phyloP scores from a whole-genome alignment of 306 rosid genomes.

The Quercus gilva region DNA sequence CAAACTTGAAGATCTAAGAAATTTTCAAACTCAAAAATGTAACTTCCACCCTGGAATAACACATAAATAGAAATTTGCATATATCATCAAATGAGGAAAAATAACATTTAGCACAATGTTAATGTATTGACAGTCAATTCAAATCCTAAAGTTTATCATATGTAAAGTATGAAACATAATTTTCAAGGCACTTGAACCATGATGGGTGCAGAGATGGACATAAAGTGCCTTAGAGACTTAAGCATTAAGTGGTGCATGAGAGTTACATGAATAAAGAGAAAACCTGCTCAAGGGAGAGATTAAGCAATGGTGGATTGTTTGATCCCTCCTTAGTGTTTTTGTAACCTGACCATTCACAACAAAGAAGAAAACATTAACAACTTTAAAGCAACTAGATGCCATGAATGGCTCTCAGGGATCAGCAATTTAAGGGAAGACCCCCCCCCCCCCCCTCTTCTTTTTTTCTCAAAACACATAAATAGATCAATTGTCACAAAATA shows the following conservation, averaged over 20 bases:
- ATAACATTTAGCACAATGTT: background rate
- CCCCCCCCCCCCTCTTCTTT: no score
- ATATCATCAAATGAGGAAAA: background rate
- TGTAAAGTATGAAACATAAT: background rate
- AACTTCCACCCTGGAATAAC: conserved; percentile 67
- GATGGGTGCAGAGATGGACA: background rate
- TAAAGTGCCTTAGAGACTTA: background rate
- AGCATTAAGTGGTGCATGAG: conserved; percentile 6
- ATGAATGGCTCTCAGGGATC: background rate
- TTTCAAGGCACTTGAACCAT: background rate
- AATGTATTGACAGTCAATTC: background rate
- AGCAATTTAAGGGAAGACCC: background rate
- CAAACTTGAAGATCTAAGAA: conserved; percentile 77
- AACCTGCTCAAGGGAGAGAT: conserved; percentile 71
- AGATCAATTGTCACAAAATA: background rate
- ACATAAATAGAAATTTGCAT: conserved; percentile 1
- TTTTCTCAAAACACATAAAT: background rate
- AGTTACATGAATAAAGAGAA: conserved; percentile 1
- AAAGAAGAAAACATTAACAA: background rate
- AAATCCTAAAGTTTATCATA: background rate
- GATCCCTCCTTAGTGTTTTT: conserved; percentile 88
- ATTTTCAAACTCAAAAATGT: conserved; percentile 80
- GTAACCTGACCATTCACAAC: conserved; percentile 49
- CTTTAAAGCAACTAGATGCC: background rate
- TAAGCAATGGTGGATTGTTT: conserved; percentile 85